Evolutionary conservation across 2,329 filamentous ascomycete species (phyloP).

Genomic region (Arachnopeziza araneosa): DNA sequence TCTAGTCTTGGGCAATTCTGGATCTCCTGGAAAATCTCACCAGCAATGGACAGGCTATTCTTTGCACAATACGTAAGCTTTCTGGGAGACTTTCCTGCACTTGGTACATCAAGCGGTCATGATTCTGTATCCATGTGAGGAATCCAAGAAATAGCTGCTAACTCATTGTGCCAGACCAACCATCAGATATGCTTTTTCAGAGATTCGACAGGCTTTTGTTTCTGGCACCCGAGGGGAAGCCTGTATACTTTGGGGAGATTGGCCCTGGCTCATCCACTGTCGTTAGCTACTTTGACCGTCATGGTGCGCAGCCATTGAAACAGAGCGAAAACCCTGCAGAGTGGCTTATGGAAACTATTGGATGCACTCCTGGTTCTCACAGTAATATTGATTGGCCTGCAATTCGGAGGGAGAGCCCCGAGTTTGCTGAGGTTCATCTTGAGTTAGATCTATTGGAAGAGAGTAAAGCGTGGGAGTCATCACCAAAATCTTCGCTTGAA

Average conservation of each 20-base stretch:
- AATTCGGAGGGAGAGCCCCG: conserved; percentile 49
- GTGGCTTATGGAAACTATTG: conserved; percentile 64
- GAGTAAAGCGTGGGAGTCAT: conserved; percentile 14
- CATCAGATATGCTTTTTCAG: conserved; percentile 87
- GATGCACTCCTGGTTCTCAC: conserved; percentile 54
- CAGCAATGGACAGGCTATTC: conserved; percentile 80
- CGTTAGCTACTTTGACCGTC: conserved; percentile 68
- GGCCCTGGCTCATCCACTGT: conserved; percentile 63
- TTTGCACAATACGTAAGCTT: conserved; percentile 70
- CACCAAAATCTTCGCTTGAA: background rate
- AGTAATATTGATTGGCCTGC: conserved; percentile 56
- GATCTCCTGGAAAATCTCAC: conserved; percentile 85
- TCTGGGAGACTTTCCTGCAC: background rate
- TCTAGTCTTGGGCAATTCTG: conserved; percentile 72
- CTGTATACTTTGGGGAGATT: conserved; percentile 51
- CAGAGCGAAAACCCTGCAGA: conserved; percentile 70
- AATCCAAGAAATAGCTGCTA: background rate
- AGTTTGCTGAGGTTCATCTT: conserved; percentile 33
- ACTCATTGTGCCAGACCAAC: conserved; percentile 51
- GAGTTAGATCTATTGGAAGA: conserved; percentile 50
- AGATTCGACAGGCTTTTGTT: conserved; percentile 78
- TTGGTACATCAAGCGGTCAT: too few relatives aligned
- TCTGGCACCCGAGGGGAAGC: conserved; percentile 38
- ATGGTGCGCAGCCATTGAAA: conserved; percentile 60
- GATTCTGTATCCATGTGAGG: too few relatives aligned